phyloP scores from a whole-genome alignment of 192 early-diverging fungal species.

The Umbelopsis sp. region DNA sequence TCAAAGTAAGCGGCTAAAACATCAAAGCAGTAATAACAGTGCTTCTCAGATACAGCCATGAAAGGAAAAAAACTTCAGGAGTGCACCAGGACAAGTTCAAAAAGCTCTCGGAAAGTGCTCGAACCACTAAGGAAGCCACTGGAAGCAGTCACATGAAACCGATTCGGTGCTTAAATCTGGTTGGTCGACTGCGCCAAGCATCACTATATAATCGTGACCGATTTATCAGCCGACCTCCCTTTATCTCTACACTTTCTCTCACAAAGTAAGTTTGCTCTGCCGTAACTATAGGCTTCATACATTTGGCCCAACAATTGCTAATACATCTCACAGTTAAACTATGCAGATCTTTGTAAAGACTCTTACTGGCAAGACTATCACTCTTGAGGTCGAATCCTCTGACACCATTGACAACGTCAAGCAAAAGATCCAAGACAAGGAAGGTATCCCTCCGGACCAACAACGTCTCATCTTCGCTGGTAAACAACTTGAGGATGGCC shows the following conservation, averaged over 20 bases:
- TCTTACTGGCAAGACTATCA: constrained; percentile 62
- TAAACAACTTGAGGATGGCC: constrained; percentile 77
- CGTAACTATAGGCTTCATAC: too few relatives aligned
- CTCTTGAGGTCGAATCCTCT: constrained; percentile 60
- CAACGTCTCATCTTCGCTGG: constrained; percentile 78
- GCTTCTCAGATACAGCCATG: constrained; percentile 49
- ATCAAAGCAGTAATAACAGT: constrained; percentile 85
- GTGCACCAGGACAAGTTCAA: constrained; percentile 5
- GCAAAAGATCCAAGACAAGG: constrained; percentile 58
- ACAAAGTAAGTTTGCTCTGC: neutral
- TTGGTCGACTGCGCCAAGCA: constrained; percentile 21
- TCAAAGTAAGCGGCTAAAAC: constrained; percentile 67
- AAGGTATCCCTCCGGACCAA: constrained; percentile 73
- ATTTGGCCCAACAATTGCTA: neutral
- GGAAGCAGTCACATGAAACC: constrained; percentile 21
- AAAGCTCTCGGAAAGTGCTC: constrained; percentile 5
- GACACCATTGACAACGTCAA: constrained; percentile 61
- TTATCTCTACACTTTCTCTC: neutral
- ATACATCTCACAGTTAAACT: neutral
- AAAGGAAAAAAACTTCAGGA: neutral
- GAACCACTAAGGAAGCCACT: constrained; percentile 4
- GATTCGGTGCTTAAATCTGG: constrained; percentile 12
- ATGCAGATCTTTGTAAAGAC: constrained; percentile 69
- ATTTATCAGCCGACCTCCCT: constrained; percentile 6
- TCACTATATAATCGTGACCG: neutral